Evolutionary conservation across 2,329 filamentous ascomycete genomes (phyloP), one percentile per base, ranked within the genome.

Genomic region (Exophiala sideris): DNA sequence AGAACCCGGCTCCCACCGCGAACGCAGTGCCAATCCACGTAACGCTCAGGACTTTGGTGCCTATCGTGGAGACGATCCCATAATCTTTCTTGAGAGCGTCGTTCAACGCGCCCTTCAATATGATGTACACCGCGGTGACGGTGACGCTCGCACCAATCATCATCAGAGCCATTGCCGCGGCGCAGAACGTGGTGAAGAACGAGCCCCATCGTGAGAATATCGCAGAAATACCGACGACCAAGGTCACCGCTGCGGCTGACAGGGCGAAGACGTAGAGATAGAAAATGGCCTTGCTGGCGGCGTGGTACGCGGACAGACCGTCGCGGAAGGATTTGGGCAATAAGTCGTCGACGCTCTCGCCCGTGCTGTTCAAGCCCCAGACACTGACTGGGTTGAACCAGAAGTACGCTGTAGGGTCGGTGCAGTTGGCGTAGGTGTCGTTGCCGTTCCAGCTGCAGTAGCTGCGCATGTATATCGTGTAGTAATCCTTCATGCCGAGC

Each of bases 1-100:
- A 96, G 68, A 96, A 73, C 60, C 82, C 83, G 6, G 87, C 86
- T 39, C 72, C 88, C 33, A 94, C 68, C 58, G 87, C 86, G 68
- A 95, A 91, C 24, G 82, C 88, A 36, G 86, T 86, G 40, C 85
- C 86, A 56, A 97, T 77, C 89, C 91, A 96, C 64, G 87, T 82
- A 16, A 84, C 74, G 34, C 79, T 79, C 50, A 94, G 83, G 75
- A 88, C 92, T 55, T 78, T 75, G 29, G 70, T 81, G 73, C 91
- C 88, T 68, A 95, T 74, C 47, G 69, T 72, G 47, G 84, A 82
- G 4, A 80, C 71, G 63, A 92, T 86, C 58, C 87, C 84, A 71
- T 94, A 95, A 11, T 64, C 60, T 47, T 80, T 74, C 64, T 87
- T 81, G 58, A 89, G 80, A 1, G 83, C 79, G 21, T 77, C 73